Evolutionary conservation across 164 flowering plant genomes (phyloP), one percentile per base, ranked within the genome.

Genomic region (Dillenia turbinata): DNA sequence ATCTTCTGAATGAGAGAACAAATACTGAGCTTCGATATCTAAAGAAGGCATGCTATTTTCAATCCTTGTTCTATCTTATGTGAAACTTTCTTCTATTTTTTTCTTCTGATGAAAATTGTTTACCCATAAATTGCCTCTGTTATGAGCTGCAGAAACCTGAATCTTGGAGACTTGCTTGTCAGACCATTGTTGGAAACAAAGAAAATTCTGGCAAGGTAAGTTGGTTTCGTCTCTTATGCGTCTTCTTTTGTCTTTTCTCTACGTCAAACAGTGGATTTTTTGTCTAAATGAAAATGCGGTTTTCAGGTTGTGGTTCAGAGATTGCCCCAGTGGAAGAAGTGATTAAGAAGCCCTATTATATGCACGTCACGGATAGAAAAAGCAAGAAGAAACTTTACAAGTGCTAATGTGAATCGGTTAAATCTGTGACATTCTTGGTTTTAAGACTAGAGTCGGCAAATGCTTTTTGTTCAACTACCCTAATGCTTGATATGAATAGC

Each of bases 101-200:
- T 47, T 50, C 10, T 52, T 47, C 44, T 8, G 24, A 17, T 17
- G 24, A 33, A 50, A 50, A 12, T 44, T 8, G 19, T 52, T 16
- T 16, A 53, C 49, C 49, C 40, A 33, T 33, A 33, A 33, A 33
- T 33, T 33, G 12, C 13, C 44, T 17, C 14, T 57, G 44, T 11
- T 52, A 47, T 63, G 17, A n/a, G 15, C 53, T 61, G 24, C 91
- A 93, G 96, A 90, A 87, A 76, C 98, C 97, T 8, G 92, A 91
- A 70, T 85, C 95, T 44, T 94, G 99, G 99, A 86, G 99, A 71
- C 85, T 94, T 58, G 95, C 99, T 49, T 94, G 99, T 76, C 99
- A 94, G 75, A 94, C 97, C 43, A 94, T 91, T 67, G 99, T 91
- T 51, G 99, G 99, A 65, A 86, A 91, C 59, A 94, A 91, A 68